These are phyloP conservation scores for Neocatenulostroma microsporum DNA, from an alignment of 2,329 filamentous ascomycete genomes.

Conservation along the genomic window DNA sequence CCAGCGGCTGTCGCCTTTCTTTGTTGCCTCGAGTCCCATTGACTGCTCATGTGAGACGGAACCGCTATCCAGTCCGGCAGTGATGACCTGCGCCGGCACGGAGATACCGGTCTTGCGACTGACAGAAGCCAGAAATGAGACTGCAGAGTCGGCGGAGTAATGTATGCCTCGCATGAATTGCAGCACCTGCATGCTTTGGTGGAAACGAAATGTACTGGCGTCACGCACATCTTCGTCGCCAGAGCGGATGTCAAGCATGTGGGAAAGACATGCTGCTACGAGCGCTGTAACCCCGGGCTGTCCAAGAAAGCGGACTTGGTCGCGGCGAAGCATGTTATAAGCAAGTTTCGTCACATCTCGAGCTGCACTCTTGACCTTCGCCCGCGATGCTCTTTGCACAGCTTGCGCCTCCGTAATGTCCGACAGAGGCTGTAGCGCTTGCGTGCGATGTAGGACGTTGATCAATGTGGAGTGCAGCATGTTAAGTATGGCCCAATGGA, in stretches of 20 bases:
- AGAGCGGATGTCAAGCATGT: slow-evolving; percentile 86
- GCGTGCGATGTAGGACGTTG: slow-evolving; percentile 83
- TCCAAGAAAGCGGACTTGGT: slow-evolving; percentile 71
- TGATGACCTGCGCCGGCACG: no score
- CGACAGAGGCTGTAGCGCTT: slow-evolving; percentile 72
- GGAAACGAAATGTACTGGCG: slow-evolving; percentile 70
- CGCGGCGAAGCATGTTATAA: slow-evolving; percentile 62
- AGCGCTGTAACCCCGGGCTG: slow-evolving; percentile 88
- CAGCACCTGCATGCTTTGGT: slow-evolving; percentile 87
- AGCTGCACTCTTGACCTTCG: slow-evolving; percentile 75
- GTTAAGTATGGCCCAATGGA: slow-evolving; percentile 65
- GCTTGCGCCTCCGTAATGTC: slow-evolving; percentile 33
- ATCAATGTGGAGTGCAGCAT: slow-evolving; percentile 91
- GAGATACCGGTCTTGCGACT: slow-evolving; percentile 80
- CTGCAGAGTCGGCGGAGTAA: slow-evolving; percentile 91
- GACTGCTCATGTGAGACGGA: no score
- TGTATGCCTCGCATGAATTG: slow-evolving; percentile 82
- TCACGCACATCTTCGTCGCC: slow-evolving; percentile 63
- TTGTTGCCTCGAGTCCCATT: no score
- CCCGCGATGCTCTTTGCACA: slow-evolving; percentile 66
- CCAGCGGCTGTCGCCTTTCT: no score
- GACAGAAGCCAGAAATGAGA: slow-evolving; percentile 84
- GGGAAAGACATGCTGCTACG: slow-evolving; percentile 86
- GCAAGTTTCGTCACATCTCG: slow-evolving; percentile 79
- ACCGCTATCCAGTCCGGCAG: no score